phyloP scores from a whole-genome alignment of 2,329 filamentous ascomycete species.

The Xylariaceae sp. region DNA sequence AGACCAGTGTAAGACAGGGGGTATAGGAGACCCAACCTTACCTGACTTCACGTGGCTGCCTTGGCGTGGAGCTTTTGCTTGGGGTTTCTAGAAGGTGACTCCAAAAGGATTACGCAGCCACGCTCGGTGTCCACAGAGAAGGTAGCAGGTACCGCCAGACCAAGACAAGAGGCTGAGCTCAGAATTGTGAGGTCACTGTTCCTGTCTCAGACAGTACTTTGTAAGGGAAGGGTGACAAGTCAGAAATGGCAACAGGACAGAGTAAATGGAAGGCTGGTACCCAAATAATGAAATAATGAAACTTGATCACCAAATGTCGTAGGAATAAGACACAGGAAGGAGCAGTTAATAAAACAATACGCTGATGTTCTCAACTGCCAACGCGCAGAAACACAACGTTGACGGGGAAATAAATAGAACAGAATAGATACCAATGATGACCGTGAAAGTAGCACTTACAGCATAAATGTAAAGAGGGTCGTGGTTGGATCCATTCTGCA shows the following conservation, averaged over 20 bases:
- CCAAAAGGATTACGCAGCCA: slow-evolving; percentile 10
- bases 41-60: slow-evolving; percentile 28
- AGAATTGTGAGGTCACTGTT: slow-evolving; percentile 1
- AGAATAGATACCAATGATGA: slow-evolving; percentile 18
- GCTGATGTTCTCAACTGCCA: too few species aligned
- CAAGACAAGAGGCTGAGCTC: slow-evolving; percentile 3
- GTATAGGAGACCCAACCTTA: slow-evolving; percentile 9
- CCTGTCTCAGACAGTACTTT: slow-evolving; percentile 7
- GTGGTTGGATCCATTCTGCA: slow-evolving; percentile 53
- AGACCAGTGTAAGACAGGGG: slow-evolving; percentile 7
- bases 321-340: too few species aligned
- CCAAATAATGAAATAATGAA: too few species aligned
- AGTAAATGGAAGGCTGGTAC: too few species aligned
- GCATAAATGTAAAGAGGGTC: slow-evolving; percentile 62
- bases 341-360: too few species aligned
- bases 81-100: slow-evolving; percentile 15
- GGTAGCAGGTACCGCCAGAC: too few species aligned
- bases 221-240: too few species aligned
- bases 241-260: too few species aligned
- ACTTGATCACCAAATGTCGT: too few species aligned
- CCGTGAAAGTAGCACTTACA: slow-evolving; percentile 46
- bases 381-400: too few species aligned
- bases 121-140: too few species aligned
- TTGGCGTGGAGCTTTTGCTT: slow-evolving; percentile 9
- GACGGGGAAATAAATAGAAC: too few species aligned